Evolutionary conservation across 1,284 basidiomycete genomes (phyloP).

Genomic region (Volvariella surrecta): DNA sequence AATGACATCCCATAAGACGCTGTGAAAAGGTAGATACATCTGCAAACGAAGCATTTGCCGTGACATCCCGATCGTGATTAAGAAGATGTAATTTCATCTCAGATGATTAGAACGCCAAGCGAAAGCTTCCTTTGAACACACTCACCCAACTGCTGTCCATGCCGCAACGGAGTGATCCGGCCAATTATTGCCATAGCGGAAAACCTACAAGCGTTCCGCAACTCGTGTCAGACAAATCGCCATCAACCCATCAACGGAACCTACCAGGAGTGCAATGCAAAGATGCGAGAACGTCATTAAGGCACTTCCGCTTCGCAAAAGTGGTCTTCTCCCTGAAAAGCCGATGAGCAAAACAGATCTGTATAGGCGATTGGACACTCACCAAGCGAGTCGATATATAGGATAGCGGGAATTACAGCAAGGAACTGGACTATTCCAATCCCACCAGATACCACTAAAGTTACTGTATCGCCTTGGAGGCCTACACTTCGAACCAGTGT

Average conservation of each 20-base stretch:
- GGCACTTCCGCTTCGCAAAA: conserved; percentile 60
- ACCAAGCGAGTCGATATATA: conserved; percentile 69
- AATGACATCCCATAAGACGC: conserved; percentile 77
- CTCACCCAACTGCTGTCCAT: conserved; percentile 59
- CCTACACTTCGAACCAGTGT: conserved; percentile 60
- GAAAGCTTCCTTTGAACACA: conserved; percentile 5
- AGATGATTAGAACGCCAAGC: no score
- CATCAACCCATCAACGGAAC: conserved; percentile 30
- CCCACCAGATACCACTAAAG: conserved; percentile 64
- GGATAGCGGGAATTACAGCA: conserved; percentile 66
- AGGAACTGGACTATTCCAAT: conserved; percentile 75
- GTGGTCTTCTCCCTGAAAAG: conserved; percentile 47
- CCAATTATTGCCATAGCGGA: conserved; percentile 47
- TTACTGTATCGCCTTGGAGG: conserved; percentile 38
- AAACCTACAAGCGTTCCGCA: conserved; percentile 28
- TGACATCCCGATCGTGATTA: conserved; percentile 3
- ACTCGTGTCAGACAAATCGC: no score
- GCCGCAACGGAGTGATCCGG: conserved; percentile 43
- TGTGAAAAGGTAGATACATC: conserved; percentile 72
- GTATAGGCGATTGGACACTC: conserved; percentile 13
- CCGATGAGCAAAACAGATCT: neutral
- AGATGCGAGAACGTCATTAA: conserved; percentile 71
- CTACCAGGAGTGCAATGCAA: conserved; percentile 58
- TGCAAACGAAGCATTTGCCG: conserved; percentile 18
- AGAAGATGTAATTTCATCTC: no score